Evolutionary conservation across 2,329 filamentous ascomycete species (phyloP), one percentile per base, ranked within the genome.

Genomic region (Penicillium concentricum): DNA sequence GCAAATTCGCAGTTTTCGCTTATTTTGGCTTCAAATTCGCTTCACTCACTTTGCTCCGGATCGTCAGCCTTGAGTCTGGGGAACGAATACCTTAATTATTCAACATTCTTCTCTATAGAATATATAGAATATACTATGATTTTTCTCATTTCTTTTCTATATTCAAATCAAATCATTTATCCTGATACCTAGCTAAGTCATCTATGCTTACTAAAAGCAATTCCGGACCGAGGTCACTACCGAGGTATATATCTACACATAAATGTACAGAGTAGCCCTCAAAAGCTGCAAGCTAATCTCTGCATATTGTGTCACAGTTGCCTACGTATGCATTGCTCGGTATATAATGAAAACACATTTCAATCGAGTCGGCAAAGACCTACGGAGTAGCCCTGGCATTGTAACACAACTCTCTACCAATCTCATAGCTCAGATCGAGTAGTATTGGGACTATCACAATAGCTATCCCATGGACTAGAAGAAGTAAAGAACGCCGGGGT

Each of bases 21-120:
- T 56, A 56, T 35, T 43, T 52, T 56, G 48, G 54, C 38, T 54
- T 50, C 54, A 35, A 32, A 34, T 56, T 56, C 54, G 54, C 54
- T 52, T 56, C 54, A 56, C 54, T 56, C 54, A 56, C 34, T 15
- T 18, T 46, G 34, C 50, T 46, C 50, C 50, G 24, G 41, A 56
- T 41, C 52, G 48, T 32, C 51, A 49, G 22, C 51, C 12, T 35
- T 20, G 28, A 50, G 50, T 30, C n/a, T 24, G 18, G 50, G 32
- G 8, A n/a, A n/a, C n/a, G n/a, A n/a, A n/a, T n/a, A n/a, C n/a
- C n/a, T n/a, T n/a, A n/a, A n/a, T n/a, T n/a, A 39, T 50, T 20
- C 10, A 5, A 39, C 22, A n/a, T n/a, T n/a, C n/a, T n/a, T n/a
- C 16, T 41, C 37, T 26, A 26, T 26, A 4, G 24, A 6, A 26